phyloP scores from a whole-genome alignment of 2,329 filamentous ascomycete species.

The Epichloe amarillans region DNA sequence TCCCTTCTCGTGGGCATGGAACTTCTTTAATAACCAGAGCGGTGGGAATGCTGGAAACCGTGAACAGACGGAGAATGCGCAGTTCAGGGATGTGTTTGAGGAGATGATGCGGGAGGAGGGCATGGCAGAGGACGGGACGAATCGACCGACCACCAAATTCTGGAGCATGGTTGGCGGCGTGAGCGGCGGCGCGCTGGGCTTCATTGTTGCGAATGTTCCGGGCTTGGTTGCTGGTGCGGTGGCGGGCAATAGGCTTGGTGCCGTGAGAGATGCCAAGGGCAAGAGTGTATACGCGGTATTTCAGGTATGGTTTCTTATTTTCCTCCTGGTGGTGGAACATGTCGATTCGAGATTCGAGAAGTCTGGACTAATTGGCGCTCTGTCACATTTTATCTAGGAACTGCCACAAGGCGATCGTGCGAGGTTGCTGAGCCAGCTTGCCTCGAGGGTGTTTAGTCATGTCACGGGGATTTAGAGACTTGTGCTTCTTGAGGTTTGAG shows the following conservation, averaged over 20 bases:
- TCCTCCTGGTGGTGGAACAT: neutral
- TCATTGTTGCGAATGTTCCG: slow-evolving; percentile 87
- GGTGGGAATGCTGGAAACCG: slow-evolving; percentile 18
- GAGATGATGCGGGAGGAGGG: slow-evolving; percentile 81
- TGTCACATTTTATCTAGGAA: slow-evolving; percentile 35
- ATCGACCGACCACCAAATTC: slow-evolving; percentile 55
- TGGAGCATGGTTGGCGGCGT: slow-evolving; percentile 78
- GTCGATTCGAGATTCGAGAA: neutral
- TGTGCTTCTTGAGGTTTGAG: neutral
- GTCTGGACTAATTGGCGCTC: neutral
- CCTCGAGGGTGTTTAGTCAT: slow-evolving; percentile 74
- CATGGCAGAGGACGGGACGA: slow-evolving; percentile 57
- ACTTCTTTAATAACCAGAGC: slow-evolving; percentile 35
- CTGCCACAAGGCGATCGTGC: slow-evolving; percentile 73
- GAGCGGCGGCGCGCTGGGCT: slow-evolving; percentile 81
- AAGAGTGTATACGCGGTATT: slow-evolving; percentile 95
- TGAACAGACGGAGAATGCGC: slow-evolving; percentile 53
- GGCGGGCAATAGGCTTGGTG: slow-evolving; percentile 82
- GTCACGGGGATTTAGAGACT: slow-evolving; percentile 38
- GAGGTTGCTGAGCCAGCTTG: slow-evolving; percentile 68
- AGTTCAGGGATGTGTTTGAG: slow-evolving; percentile 82
- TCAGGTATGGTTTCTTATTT: slow-evolving; percentile 26
- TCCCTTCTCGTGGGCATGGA: slow-evolving; percentile 68
- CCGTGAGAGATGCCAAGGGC: slow-evolving; percentile 75
- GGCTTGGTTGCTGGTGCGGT: slow-evolving; percentile 82